Evolutionary conservation across 148 eudicot species (phyloP).

Genomic region (Pharnaceum exiguum): DNA sequence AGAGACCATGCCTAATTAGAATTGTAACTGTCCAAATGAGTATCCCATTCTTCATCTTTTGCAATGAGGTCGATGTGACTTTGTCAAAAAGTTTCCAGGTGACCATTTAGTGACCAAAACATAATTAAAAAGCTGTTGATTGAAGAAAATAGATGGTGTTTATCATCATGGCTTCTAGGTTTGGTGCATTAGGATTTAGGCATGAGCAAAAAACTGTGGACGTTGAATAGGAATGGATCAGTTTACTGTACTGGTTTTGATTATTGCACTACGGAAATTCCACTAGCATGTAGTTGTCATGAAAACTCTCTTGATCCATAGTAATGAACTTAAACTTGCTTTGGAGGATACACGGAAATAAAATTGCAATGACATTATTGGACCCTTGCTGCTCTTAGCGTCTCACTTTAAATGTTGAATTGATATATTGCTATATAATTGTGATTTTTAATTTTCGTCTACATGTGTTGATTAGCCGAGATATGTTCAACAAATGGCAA

Average conservation of each 20-base stretch:
- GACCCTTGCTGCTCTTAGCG: neutral
- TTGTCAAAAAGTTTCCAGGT: slow-evolving; percentile 29
- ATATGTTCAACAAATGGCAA: slow-evolving; percentile 88
- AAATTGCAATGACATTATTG: neutral
- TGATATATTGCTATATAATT: neutral
- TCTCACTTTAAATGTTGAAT: neutral
- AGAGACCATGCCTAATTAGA: slow-evolving; percentile 30
- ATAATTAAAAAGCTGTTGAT: slow-evolving; percentile 7
- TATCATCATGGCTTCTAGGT: slow-evolving; percentile 5
- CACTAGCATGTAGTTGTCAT: too few relatives aligned
- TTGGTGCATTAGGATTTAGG: slow-evolving; percentile 6
- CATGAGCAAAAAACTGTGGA: slow-evolving; percentile 7
- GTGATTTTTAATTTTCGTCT: slow-evolving; percentile 10
- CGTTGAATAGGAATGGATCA: too few relatives aligned
- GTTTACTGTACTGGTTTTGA: too few relatives aligned
- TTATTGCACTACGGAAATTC: neutral
- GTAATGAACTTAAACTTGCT: too few relatives aligned
- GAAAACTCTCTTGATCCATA: too few relatives aligned
- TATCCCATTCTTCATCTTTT: slow-evolving; percentile 16
- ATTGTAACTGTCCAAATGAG: too few relatives aligned
- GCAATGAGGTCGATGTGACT: slow-evolving; percentile 21
- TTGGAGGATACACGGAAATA: neutral
- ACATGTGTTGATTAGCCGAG: slow-evolving; percentile 58
- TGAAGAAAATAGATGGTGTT: neutral
- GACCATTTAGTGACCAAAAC: slow-evolving; percentile 25